phyloP scores from a whole-genome alignment of 1,139 yeast species.

The Taphrina communis region DNA sequence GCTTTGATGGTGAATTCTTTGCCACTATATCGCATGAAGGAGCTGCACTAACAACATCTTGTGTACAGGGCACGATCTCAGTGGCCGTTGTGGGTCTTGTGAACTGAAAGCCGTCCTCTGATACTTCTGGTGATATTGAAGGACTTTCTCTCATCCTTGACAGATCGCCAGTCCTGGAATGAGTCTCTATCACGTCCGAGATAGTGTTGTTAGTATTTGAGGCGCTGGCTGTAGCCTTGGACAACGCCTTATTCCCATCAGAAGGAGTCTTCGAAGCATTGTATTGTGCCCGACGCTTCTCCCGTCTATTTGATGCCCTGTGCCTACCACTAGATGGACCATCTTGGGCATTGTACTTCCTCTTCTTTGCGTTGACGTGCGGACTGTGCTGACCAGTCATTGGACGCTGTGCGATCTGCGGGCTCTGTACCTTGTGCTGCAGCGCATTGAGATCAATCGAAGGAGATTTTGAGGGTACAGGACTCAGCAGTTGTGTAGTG shows the following conservation, averaged over 20 bases:
- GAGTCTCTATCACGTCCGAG: neutral
- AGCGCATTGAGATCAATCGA: slow-evolving; percentile 3
- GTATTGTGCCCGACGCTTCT: slow-evolving; percentile 2
- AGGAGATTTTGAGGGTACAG: slow-evolving; percentile 8
- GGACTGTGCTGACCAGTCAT: neutral
- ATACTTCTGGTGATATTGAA: neutral
- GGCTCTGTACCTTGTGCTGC: neutral
- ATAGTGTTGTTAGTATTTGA: neutral
- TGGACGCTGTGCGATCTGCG: neutral
- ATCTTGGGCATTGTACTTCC: neutral
- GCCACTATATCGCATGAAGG: neutral
- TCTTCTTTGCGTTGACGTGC: neutral
- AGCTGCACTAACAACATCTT: neutral
- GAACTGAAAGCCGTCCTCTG: slow-evolving; percentile 12
- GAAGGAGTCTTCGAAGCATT: neutral
- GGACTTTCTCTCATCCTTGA: neutral
- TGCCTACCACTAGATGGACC: neutral
- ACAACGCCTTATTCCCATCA: neutral
- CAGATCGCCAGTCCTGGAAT: neutral
- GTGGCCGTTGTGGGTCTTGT: neutral
- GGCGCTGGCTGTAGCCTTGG: neutral
- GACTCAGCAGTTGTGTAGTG: slow-evolving; percentile 5
- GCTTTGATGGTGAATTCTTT: neutral
- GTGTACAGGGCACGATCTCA: neutral
- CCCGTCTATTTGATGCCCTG: neutral